These are phyloP conservation scores for Hibiscus syriacus DNA, from an alignment of 345 rosid genomes.

Conservation along the genomic window DNA sequence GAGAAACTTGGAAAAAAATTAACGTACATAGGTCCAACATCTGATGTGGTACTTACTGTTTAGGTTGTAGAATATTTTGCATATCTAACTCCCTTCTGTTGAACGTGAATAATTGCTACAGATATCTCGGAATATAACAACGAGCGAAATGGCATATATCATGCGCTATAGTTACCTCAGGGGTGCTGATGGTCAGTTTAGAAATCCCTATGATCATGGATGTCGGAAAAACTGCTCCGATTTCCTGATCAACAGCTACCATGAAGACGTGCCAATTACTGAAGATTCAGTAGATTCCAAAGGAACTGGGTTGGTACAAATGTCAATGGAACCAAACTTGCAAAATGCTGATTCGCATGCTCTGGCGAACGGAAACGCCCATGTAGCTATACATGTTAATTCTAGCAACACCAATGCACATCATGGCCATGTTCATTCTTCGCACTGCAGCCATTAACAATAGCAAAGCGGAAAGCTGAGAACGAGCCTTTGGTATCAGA, in stretches of 20 bases:
- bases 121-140: background rate
- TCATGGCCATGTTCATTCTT: background rate
- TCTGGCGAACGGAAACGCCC: background rate
- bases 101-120: background rate
- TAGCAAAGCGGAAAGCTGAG: background rate
- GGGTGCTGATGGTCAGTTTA: background rate
- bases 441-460: background rate
- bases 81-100: background rate
- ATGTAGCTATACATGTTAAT: background rate
- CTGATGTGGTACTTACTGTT: too few relatives aligned
- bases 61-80: background rate
- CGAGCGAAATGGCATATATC: background rate
- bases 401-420: background rate
- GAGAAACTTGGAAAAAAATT: too few relatives aligned
- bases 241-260: background rate
- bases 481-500: background rate
- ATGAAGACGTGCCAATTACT: background rate
- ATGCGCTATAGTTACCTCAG: background rate
- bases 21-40: too few relatives aligned
- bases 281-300: background rate
- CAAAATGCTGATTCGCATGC: background rate
- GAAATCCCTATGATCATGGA: conserved; percentile 1
- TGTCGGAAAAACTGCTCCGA: background rate
- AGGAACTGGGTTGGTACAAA: background rate
- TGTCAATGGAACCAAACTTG: background rate